Evolutionary conservation across 2,329 filamentous ascomycete species (phyloP), one percentile per base, ranked within the genome.

Genomic region (Ophiostoma sp.): DNA sequence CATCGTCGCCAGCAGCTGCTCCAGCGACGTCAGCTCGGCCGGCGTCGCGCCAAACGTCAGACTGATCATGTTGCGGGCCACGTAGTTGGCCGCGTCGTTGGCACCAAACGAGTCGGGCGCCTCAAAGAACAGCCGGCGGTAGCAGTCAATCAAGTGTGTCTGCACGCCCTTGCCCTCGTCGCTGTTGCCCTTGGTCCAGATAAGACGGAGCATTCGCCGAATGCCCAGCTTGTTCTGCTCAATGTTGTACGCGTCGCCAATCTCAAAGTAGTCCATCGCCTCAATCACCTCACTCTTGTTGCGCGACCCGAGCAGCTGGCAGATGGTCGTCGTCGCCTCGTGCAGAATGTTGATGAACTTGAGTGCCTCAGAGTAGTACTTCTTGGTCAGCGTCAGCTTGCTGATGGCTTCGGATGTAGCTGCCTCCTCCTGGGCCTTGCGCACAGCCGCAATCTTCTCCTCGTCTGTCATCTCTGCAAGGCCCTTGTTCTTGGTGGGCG

Each of bases 251-350:
- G 94, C 94, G 78, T 99, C 94, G 64, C 95, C 90, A 64, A 97
- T 88, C 75, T 96, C 93, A 75, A 99, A 96, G 80, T 96, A 99
- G 78, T 99, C 95, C 89, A 99, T 99, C 20, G 96, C 95, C 79
- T 99, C 96, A 73, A 99, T 97, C 35, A 98, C 92, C 79, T 99
- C 95, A 75, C 92, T 97, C 84, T 99, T 99, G 83, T 99, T 99
- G 77, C 92, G 92, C 39, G 95, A 96, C 6, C 93, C 92, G 3
- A 99, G 85, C 23, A 99, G 85, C 79, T 97, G 94, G 73, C 90
- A 93, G 44, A 98, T 89, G 1, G 89, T 88, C 10, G 86, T 85
- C 0, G 93, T 96, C 31, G 92, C 92, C 13, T 90, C 87, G 74
- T 97, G 92, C 31, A 99, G 83, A 6, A 96, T 90, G 72, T 97